Base-by-base conservation (phyloP, 2,329 filamentous ascomycete species). In the Hansfordia pulvinata region DNA sequence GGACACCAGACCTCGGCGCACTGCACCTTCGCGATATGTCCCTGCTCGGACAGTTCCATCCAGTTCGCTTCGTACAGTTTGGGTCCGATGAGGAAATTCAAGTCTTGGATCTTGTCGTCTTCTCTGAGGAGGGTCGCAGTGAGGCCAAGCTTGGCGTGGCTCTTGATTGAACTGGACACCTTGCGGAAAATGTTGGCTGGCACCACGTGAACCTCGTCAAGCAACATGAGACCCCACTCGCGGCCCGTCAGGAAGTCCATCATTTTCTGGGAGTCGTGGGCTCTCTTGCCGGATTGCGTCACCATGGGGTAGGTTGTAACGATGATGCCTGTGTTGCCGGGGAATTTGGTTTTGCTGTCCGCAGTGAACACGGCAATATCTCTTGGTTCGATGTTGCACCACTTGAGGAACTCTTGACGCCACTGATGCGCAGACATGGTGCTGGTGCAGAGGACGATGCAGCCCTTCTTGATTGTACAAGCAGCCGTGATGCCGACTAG, bases 301-400 rank as follows among this genome's bases (percentile, higher is more conserved):
- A 98, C 85, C 90, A 98, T 98, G 32, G 84, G 90, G 52, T 98
- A 98, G 2, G 90, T 98, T 8, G 86, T 93, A 27, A 98, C 85
- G 38, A 98, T 92, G 37, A 98, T 86, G 46, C 90, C 90, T 2
- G 90, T 93, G 45, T 84, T 88, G 26, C 86, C 74, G 2, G 77
- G 76, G 42, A 98, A 93, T 30, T 65, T 67, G 27, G 66, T 64
- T 54, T 98, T 98, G 49, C 83, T 83, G 39, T 93, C 85, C 0
- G 86, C 88, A 0, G 90, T 94, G 52, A 98, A 98, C 29, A 93
- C 76, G 17, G 86, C 84, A 43, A 98, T 86, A 44, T 94, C 85
- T 38, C 88, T 78, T 0, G 86, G 84, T 80, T 34, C 93, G 59
- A 73, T 93, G 45, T 96, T 96, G 28, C 86, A 94, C 90, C 90